Evolutionary conservation across 495 filamentous ascomycete genomes (phyloP).

Genomic region (Polyplosphaeria fusca): DNA sequence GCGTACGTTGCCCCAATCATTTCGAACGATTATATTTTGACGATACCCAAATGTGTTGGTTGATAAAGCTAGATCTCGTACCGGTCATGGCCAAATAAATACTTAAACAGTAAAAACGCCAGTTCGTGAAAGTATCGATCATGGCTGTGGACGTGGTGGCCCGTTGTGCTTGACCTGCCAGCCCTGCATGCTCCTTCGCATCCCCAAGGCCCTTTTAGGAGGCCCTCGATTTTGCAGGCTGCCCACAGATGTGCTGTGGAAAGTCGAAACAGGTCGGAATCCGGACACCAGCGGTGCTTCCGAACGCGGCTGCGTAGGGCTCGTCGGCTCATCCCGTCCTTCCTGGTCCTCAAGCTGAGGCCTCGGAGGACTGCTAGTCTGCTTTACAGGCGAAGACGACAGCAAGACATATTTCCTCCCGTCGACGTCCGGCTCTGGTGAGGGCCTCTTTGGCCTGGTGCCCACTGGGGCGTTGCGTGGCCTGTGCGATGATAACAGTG

Average conservation of each 20-base stretch:
- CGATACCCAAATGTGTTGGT: no score
- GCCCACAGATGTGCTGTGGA: conserved; percentile 54
- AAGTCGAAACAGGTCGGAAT: conserved; percentile 33
- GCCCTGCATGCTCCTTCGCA: conserved; percentile 57
- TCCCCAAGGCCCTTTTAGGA: conserved; percentile 54
- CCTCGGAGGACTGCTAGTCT: conserved; percentile 8
- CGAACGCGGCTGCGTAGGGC: no score
- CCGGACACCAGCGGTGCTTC: not conserved
- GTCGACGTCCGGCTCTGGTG: conserved; percentile 5
- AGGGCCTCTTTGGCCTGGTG: conserved; percentile 20
- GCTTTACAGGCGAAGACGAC: conserved; percentile 46
- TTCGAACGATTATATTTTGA: no score
- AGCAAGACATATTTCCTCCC: conserved; percentile 43
- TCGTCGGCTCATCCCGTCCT: no score
- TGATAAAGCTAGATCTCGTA: no score
- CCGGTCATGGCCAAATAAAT: no score
- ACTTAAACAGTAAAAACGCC: no score
- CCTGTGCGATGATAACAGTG: conserved; percentile 28
- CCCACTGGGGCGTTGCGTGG: conserved; percentile 31
- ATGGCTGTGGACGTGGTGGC: conserved; percentile 17
- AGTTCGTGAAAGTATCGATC: no score
- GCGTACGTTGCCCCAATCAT: no score
- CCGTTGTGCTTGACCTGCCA: conserved; percentile 26
- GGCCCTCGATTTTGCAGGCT: conserved; percentile 37
- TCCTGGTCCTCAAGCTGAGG: no score